phyloP scores from a whole-genome alignment of 192 early-diverging fungal species.

The Linnemannia exigua region DNA sequence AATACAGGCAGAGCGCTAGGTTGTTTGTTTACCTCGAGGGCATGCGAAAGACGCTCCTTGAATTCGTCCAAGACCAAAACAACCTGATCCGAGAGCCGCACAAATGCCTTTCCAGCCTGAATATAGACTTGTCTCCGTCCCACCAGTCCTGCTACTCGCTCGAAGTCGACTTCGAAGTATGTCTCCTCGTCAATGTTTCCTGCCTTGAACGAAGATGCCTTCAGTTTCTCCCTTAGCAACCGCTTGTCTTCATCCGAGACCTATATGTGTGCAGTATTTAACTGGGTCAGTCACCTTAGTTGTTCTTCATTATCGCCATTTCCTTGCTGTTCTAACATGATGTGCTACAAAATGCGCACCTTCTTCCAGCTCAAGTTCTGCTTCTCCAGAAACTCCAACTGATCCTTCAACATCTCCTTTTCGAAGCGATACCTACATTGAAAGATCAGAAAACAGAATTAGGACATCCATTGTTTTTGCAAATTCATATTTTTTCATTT shows the following conservation, averaged over 20 bases:
- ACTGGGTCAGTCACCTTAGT: neutral
- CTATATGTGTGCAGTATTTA: slow-evolving; percentile 6
- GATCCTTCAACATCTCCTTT: slow-evolving; percentile 57
- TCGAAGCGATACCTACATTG: slow-evolving; percentile 60
- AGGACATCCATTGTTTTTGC: neutral
- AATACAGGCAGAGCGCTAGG: neutral
- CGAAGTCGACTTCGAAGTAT: slow-evolving; percentile 77
- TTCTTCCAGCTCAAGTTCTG: slow-evolving; percentile 65
- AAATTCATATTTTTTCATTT: neutral
- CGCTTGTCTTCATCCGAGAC: slow-evolving; percentile 50
- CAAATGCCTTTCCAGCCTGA: slow-evolving; percentile 75
- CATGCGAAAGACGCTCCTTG: slow-evolving; percentile 67
- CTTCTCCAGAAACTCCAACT: slow-evolving; percentile 68
- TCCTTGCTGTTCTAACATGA: neutral
- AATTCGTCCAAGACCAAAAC: slow-evolving; percentile 85
- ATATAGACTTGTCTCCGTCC: slow-evolving; percentile 71
- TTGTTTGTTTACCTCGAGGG: slow-evolving; percentile 60
- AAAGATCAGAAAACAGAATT: neutral
- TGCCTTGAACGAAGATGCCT: slow-evolving; percentile 27
- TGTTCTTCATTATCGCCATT: neutral
- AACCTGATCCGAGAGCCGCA: slow-evolving; percentile 79
- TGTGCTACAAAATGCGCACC: slow-evolving; percentile 33
- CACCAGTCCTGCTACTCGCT: slow-evolving; percentile 76
- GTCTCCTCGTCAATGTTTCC: slow-evolving; percentile 52
- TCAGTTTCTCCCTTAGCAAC: slow-evolving; percentile 36